A percentile compares a stretch with the other conserved stretches of the same genome.
Conservation (phyloP, 192 early-diverging fungal species). For the Umbelopsis sp. region DNA sequence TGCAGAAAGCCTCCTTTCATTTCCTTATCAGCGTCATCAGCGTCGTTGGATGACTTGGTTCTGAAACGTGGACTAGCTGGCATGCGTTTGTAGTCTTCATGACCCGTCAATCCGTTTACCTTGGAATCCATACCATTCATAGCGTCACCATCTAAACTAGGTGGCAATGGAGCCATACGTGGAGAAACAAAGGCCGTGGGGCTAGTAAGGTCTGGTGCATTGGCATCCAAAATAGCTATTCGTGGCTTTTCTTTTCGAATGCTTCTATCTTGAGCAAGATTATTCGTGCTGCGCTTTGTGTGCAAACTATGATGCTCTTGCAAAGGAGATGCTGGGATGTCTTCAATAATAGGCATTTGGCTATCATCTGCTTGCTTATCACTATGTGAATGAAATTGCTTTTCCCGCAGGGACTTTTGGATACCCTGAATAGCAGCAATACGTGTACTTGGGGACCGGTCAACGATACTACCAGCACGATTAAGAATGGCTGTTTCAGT, state of each 20-base stretch:
- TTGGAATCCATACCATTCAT: neutral
- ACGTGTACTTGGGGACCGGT: constrained; percentile 9
- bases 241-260: constrained; percentile 11
- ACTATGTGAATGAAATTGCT: neutral
- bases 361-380: neutral
- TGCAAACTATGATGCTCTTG: neutral
- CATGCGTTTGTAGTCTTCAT: neutral
- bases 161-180: constrained; percentile 16
- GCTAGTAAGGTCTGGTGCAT: neutral
- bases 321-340: neutral
- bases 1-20: neutral
- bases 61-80: neutral
- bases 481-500: neutral
- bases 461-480: constrained; percentile 13
- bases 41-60: constrained; percentile 11
- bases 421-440: constrained; percentile 10
- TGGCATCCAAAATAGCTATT: constrained; percentile 7
- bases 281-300: neutral
- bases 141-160: neutral
- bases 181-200: constrained; percentile 20
- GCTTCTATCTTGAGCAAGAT: neutral
- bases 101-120: neutral
- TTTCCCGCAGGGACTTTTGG: neutral
- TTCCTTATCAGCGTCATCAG: neutral
- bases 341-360: neutral